Conservation (phyloP, 2,329 filamentous ascomycete genomes). For the Ascochyta pisi region DNA sequence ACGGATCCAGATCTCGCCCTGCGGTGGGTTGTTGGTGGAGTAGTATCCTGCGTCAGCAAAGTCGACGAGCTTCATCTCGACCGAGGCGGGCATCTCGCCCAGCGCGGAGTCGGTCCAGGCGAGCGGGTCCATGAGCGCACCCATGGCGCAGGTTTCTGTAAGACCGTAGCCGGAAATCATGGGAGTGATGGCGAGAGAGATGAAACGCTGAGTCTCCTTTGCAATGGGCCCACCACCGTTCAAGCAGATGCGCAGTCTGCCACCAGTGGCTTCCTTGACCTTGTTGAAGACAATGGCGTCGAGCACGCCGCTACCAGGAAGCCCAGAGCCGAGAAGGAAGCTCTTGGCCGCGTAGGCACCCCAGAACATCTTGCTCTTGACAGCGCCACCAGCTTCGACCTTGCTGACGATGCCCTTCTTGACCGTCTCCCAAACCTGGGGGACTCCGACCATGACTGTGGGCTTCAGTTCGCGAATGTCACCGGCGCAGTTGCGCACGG, state of each 20-base stretch:
- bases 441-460: conserved; percentile 90
- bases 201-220: conserved; percentile 85
- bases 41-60: conserved; percentile 88
- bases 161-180: conserved; percentile 96
- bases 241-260: conserved; percentile 85
- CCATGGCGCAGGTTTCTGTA: conserved; percentile 89
- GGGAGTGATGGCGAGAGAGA: conserved; percentile 89
- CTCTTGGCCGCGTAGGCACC: conserved; percentile 67
- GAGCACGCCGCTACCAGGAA: conserved; percentile 73
- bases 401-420: conserved; percentile 90
- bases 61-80: conserved; percentile 93
- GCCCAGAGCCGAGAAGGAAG: conserved; percentile 64
- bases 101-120: conserved; percentile 81
- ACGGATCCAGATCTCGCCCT: conserved; percentile 91
- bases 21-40: conserved; percentile 75
- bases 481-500: conserved; percentile 86
- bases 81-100: conserved; percentile 75
- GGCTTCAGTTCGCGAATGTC: conserved; percentile 93
- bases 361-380: conserved; percentile 82
- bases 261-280: conserved; percentile 88
- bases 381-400: conserved; percentile 72
- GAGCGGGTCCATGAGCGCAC: conserved; percentile 80
- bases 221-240: conserved; percentile 93
- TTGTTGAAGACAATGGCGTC: conserved; percentile 90
- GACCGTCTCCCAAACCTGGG: conserved; percentile 95